Percentiles rank a stretch among this genome's conserved stretches.
phyloP scores from a whole-genome alignment of 2,329 filamentous ascomycete genomes.

The Colletotrichum liaoningense region DNA sequence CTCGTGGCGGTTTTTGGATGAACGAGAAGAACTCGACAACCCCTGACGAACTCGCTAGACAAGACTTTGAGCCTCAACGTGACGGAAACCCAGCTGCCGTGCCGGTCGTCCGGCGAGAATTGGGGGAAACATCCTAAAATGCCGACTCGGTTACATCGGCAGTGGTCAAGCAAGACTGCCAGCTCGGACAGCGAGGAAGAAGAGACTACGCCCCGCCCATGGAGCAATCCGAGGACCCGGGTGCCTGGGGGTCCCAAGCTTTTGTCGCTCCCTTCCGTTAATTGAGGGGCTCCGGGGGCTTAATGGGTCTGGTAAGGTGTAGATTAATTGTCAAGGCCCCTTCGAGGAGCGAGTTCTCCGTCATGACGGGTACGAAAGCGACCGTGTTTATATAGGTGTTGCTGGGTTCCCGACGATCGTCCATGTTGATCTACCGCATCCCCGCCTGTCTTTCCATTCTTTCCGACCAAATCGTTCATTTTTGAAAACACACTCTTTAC shows the following conservation, averaged over 20 bases:
- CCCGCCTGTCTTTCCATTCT: neutral
- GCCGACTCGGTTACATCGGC: too few species aligned
- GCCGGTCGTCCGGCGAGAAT: too few species aligned
- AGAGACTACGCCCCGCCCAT: too few species aligned
- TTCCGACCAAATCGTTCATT: neutral
- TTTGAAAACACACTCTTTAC: neutral
- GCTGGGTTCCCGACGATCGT: conserved; percentile 13
- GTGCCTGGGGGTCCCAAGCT: neutral
- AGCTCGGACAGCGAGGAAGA: too few species aligned
- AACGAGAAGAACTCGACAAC: neutral
- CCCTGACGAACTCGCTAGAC: neutral
- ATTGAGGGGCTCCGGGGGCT: conserved; percentile 22
- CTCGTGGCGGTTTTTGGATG: conserved; percentile 1
- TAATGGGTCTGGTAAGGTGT: conserved; percentile 14
- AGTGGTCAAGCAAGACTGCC: too few species aligned
- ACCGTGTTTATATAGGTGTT: neutral
- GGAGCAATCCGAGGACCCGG: neutral
- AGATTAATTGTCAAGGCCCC: conserved; percentile 6
- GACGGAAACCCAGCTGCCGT: neutral
- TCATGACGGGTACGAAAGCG: neutral
- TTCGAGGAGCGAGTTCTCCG: neutral
- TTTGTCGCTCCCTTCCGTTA: conserved; percentile 11
- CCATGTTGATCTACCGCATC: neutral
- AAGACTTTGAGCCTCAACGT: too few species aligned
- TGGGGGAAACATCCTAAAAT: too few species aligned